Base-by-base conservation (phyloP, 2,329 filamentous ascomycete species). In the Hypocrella siamensis region DNA sequence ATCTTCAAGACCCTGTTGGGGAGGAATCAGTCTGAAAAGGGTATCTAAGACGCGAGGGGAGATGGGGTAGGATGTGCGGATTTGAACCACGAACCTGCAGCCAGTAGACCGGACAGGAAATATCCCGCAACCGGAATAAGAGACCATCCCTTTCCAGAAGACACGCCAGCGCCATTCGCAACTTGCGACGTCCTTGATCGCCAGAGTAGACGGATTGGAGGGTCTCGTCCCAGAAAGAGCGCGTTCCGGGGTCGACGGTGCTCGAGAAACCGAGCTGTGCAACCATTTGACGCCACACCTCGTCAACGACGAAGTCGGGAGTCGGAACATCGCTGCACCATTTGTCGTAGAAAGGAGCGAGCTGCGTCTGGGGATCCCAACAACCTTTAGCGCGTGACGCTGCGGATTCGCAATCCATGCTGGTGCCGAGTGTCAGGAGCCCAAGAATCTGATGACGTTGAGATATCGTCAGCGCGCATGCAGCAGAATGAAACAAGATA, bases 91-190 rank as follows among this genome's bases (percentile, higher is more conserved):
- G 15, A 47, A 65, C 62, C 44, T 67, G 63, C 12, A 68, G 48
- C 65, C 65, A 69, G 34, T 61, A 54, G 7, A 70, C 60, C 3
- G 65, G 65, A 34, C 64, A 69, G 35, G 49, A 57, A 35, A 70
- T 44, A 37, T 68, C 58, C 15, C 51, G 38, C 24, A 68, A 35
- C 9, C 65, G 51, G n/a, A 54, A 37, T 6, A 64, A 42, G 5
- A 69, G 49, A 2, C 64, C 58, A 32, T 69, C 65, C 22, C 66
- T 46, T 35, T 63, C 58, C 10, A 61, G 31, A 6, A 70, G 47
- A 39, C 53, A 58, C 7, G 54, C 48, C 5, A 59, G 48, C 1
- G 63, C 60, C 49, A 65, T 59, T 31, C 58, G 50, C 21, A 64
- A 44, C 48, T 63, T 65, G 38, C 45, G 55, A n/a, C 63, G 51